These are phyloP conservation scores for Heterococcus sp. DNA, from an alignment of 108 stramenopile species.

Conservation along the genomic window DNA sequence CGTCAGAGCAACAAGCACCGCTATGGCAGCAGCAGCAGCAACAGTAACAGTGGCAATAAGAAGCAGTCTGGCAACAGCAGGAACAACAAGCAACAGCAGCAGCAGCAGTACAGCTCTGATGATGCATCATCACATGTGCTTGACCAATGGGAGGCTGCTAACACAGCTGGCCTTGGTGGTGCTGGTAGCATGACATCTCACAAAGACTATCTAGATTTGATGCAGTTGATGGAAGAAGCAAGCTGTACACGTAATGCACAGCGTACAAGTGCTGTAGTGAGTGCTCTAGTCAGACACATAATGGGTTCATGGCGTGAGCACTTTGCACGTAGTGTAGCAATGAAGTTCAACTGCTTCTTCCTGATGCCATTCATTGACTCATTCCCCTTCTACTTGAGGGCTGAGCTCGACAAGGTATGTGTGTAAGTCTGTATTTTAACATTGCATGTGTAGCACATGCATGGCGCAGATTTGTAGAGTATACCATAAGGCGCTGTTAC, in stretches of 20 bases:
- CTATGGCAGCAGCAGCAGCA: constrained; percentile 20
- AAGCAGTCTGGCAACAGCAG: not conserved
- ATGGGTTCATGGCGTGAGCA: constrained; percentile 76
- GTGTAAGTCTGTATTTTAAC: not conserved
- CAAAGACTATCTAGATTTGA: constrained; percentile 66
- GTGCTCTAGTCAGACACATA: constrained; percentile 81
- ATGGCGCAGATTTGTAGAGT: too few relatives aligned
- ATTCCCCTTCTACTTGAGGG: constrained; percentile 73
- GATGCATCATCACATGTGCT: constrained; percentile 16
- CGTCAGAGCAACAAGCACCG: constrained; percentile 1
- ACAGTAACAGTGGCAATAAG: too few relatives aligned
- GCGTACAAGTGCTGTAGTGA: constrained; percentile 75
- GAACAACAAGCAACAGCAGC: not conserved
- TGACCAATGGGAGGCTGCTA: constrained; percentile 50
- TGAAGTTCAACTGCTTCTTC: constrained; percentile 91
- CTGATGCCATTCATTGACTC: constrained; percentile 84
- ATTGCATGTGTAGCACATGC: too few relatives aligned
- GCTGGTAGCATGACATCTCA: constrained; percentile 22
- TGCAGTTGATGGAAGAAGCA: constrained; percentile 84
- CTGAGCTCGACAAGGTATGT: constrained; percentile 26
- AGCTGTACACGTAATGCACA: constrained; percentile 68
- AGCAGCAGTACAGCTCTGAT: not conserved
- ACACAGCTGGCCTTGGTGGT: constrained; percentile 28
- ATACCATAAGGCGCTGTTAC: too few relatives aligned
- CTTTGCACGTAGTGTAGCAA: constrained; percentile 74